phyloP scores from a whole-genome alignment of 345 rosid genomes.

The Ceriops zippeliana region DNA sequence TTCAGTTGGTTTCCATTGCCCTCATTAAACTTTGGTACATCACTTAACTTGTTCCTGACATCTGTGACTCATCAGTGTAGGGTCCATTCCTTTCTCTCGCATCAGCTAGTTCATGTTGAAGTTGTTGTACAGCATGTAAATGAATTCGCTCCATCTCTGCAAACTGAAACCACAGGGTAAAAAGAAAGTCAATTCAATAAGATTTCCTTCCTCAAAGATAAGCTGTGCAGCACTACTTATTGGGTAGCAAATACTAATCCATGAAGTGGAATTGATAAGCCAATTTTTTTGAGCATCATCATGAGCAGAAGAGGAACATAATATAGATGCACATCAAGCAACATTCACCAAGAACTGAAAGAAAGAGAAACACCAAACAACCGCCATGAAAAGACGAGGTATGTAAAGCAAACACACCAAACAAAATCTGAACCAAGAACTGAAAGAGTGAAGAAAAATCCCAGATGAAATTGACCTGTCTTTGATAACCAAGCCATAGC shows the following conservation, averaged over 20 bases:
- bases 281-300: too few relatives aligned
- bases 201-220: background rate
- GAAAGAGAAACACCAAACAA: background rate
- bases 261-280: too few relatives aligned
- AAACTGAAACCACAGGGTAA: constrained; percentile 43
- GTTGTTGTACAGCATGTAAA: constrained; percentile 77
- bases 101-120: constrained; percentile 77
- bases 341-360: background rate
- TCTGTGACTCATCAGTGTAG: constrained; percentile 50
- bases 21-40: constrained; percentile 50
- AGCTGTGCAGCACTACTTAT: background rate
- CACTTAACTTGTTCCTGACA: constrained; percentile 44
- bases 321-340: background rate
- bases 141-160: constrained; percentile 88
- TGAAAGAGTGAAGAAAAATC: constrained; percentile 6
- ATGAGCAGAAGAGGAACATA: too few relatives aligned
- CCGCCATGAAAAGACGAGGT: background rate
- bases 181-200: constrained; percentile 18
- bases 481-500: constrained; percentile 88
- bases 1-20: constrained; percentile 52
- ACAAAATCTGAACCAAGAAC: constrained; percentile 7
- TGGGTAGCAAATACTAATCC: background rate
- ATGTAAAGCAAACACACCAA: background rate
- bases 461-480: constrained; percentile 63
- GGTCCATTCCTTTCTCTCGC: constrained; percentile 63